Percentiles rank a stretch among this genome's conserved stretches.
These are phyloP conservation scores for Solanum bulbocastanum DNA, from an alignment of 257 asterid genomes.

Conservation along the genomic window DNA sequence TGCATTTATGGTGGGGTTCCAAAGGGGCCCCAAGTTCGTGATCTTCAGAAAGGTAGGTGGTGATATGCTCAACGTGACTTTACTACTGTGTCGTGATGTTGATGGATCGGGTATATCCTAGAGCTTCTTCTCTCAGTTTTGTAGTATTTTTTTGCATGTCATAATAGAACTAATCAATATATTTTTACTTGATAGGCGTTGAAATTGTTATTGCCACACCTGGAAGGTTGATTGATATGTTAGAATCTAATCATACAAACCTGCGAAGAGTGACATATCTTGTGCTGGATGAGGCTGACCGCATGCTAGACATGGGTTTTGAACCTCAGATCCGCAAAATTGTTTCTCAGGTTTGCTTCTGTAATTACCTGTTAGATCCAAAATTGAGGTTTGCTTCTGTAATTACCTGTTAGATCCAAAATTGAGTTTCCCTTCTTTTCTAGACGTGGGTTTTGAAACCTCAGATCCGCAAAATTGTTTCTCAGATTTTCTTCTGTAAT, in stretches of 20 bases:
- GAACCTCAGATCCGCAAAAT: constrained; percentile 1
- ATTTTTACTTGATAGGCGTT: not conserved
- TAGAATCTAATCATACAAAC: constrained; percentile 1
- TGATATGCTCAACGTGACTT: constrained; percentile 96
- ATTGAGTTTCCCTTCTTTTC: not conserved
- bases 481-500: not conserved
- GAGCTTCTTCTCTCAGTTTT: constrained; percentile 36
- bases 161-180: not conserved
- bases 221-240: constrained; percentile 2
- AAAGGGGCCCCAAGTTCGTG: constrained; percentile 99
- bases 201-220: not conserved
- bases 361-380: not conserved
- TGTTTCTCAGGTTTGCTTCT: not conserved
- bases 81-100: constrained; percentile 97
- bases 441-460: not conserved
- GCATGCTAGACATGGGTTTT: constrained; percentile 2
- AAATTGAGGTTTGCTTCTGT: not conserved
- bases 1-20: constrained; percentile 99
- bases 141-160: not conserved
- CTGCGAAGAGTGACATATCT: constrained; percentile 2
- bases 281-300: constrained; percentile 1
- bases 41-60: constrained; percentile 99
- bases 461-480: not conserved
- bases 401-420: not conserved
- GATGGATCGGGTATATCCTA: constrained; percentile 99